Evolutionary conservation across 164 flowering plant genomes (phyloP), one percentile per base, ranked within the genome.

Genomic region (Sextonia rubra): DNA sequence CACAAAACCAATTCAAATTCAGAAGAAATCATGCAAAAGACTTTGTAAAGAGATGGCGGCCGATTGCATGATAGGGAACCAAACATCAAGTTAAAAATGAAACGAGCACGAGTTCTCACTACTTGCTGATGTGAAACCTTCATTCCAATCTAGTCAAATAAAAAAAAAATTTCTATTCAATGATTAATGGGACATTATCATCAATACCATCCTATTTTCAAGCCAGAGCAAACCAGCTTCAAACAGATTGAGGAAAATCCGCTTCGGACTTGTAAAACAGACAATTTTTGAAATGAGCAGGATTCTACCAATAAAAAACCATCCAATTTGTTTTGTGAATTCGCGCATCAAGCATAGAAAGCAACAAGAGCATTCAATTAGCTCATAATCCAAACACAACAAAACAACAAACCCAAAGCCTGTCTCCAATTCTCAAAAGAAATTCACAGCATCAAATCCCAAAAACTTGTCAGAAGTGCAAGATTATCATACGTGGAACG

Each of bases 401-500:
- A 14, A 23, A 60, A 18, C 23, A 66, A 66, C 4, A 66, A 27
- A 25, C 20, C 12, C 7, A 37, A 32, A 9, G 20, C 32, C 30
- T 12, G n/a, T 3, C n/a, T 32, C 12, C 15, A 66, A n/a, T 20
- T 20, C 47, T 27, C n/a, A 12, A 44, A 47, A 4, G 20, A 3
- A 27, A 26, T 15, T 52, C 25, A 9, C 6, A 26, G 60, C 56
- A 69, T 25, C 32, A 18, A 26, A 47, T 48, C n/a, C 25, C 4
- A 32, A 20, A 24, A 52, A 15, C 27, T 15, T 52, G 49, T 4
- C 26, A 47, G 20, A 64, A 27, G 48, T n/a, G 4, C 32, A 52
- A 58, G 25, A 22, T 30, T 25, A 74, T 55, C 78, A n/a, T 82
- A 91, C 92, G 81, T 74, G 47, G 93, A 77, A 63, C 95, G 93